Base-by-base conservation (phyloP, 2,329 filamentous ascomycete species). In the Pseudogymnoascus sp. region DNA sequence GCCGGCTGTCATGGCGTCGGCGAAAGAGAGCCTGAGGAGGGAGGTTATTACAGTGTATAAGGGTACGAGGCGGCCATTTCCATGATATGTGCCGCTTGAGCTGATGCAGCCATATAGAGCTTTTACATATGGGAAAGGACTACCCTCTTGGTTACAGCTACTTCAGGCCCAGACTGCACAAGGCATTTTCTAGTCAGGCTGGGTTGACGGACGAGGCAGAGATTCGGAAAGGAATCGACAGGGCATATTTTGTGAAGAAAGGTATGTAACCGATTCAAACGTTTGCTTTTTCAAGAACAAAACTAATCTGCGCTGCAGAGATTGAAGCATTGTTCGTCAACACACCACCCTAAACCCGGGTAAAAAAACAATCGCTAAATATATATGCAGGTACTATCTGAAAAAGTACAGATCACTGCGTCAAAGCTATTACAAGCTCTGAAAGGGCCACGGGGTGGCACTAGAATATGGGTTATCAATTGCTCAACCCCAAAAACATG, bases 41-140 rank as follows among this genome's bases (percentile, higher is more conserved):
- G 84, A 94, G 71, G 92, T 96, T 50, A 89, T 96, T 65, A 81
- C 83, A 37, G 84, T 96, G 63, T 97, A 96, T 78, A 97, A 96
- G 85, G 89, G 91, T 90, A 71, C 11, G 65, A 39, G 1, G 29
- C 29, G 1, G 29, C 35, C 0, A 15, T 11, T 33, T 54, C 35
- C 47, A 13, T 13, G 29, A 26, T n/a, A 37, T 37, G 60, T 37
- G n/a, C 8, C 24, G 1, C 13, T 17, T 39, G 10, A 11, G 57
- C 33, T 40, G 7, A 39, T 17, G 31, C 11, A 8, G 13, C 5
- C 11, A 35, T 2, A 8, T 63, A 96, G 92, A 96, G 70, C 84
- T 97, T 9, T 81, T 99, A 44, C 86, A 88, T 69, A 80, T 97
- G 11, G 92, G 93, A 35, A 84, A 87, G 61, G 88, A 93, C 63